Evolutionary conservation across 2,329 filamentous ascomycete genomes (phyloP), one percentile per base, ranked within the genome.

Genomic region (Neopestalotiopsis sp.): DNA sequence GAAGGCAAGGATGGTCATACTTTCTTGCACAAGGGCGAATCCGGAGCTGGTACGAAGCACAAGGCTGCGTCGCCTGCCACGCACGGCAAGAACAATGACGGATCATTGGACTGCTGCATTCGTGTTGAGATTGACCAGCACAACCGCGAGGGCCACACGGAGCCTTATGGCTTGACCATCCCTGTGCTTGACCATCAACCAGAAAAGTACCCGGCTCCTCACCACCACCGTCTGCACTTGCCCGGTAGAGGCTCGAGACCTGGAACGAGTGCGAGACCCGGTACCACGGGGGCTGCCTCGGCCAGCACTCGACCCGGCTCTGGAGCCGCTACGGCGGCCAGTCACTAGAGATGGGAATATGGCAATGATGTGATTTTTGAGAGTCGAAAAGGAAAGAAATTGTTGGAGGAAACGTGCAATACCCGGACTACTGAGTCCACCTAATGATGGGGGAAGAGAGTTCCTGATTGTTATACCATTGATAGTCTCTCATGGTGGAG

Each of bases 71-170:
- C 81, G n/a, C 75, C 76, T 70, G 75, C 88, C 79, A 75, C 81
- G 76, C 80, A 91, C 80, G 83, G 91, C 72, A 80, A 84, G 78
- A 80, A 82, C 74, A 77, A 86, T 79, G 84, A 91, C 82, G 86
- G 87, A 74, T 83, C 88, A 10, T 86, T 99, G 4, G 94, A 98
- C 74, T 90, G 98, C 64, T 91, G 90, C 67, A 89, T 99, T 74
- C 92, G 94, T 68, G 91, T 98, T 72, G 96, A 99, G 81, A 90
- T 95, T 71, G 90, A 95, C 78, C 93, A 97, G 77, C 90, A 92
- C 74, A 90, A 98, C 78, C 89, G 90, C 2, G 86, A 92, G 45
- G 96, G 96, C 49, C 89, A 88, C 72, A 98, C 96, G 0, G 87
- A 91, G 70, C 89, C 90, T 14, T 99, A 99, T 77, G 92, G 95